Evolutionary conservation across 768 basidiomycete genomes (phyloP).

Genomic region (Auriscalpium orientale): DNA sequence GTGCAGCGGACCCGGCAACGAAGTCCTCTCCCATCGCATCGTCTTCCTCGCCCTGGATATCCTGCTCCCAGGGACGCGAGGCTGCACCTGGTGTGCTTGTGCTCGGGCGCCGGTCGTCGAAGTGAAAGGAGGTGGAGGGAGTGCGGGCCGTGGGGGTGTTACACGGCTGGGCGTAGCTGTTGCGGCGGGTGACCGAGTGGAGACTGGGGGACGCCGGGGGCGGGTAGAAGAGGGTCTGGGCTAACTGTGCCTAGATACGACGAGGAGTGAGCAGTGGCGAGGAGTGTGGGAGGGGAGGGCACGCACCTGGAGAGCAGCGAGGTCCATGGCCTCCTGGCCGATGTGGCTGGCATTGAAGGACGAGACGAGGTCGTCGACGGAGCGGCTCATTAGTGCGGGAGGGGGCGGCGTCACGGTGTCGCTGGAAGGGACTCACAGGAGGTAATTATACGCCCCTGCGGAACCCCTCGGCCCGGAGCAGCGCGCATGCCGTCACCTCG

Average conservation of each 20-base stretch:
- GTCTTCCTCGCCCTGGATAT: conserved; percentile 33
- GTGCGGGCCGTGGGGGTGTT: conserved; percentile 33
- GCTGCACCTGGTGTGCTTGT: conserved; percentile 1
- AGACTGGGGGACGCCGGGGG: conserved; percentile 16
- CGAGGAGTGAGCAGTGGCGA: neutral
- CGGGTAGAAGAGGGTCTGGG: conserved; percentile 35
- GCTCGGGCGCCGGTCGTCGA: conserved; percentile 17
- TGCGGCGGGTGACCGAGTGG: conserved; percentile 23
- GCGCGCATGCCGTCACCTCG: no score
- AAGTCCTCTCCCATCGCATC: conserved; percentile 39
- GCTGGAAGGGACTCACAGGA: conserved; percentile 1
- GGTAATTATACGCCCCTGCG: neutral
- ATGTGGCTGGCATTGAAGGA: conserved; percentile 41
- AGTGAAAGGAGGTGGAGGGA: conserved; percentile 21
- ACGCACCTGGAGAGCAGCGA: conserved; percentile 39
- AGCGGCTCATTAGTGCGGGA: conserved; percentile 31
- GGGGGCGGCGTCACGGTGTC: neutral
- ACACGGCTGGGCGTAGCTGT: conserved; percentile 31
- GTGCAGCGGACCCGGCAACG: conserved; percentile 27
- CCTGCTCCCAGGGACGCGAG: conserved; percentile 17
- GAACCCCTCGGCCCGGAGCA: no score
- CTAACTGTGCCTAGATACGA: conserved; percentile 33
- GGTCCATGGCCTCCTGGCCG: conserved; percentile 45
- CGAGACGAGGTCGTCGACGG: conserved; percentile 45
- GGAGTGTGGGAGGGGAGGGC: conserved; percentile 14